Conservation (phyloP, 805 yeast species). For the Yarrowia bubula region DNA sequence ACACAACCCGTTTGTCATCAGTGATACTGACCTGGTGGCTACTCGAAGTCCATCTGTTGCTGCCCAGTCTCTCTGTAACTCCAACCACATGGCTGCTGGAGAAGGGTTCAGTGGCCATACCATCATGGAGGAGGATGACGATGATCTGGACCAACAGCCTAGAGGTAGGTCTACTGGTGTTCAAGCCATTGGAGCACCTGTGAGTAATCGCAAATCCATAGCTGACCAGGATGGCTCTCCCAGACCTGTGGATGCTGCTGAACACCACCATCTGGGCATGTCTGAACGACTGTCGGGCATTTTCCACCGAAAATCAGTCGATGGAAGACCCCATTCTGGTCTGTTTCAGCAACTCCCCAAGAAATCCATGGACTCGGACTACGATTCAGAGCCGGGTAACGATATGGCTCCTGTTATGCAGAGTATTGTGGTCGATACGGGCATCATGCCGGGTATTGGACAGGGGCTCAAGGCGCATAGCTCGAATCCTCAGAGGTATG, state of each 20-base stretch:
- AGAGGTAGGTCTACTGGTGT: background rate
- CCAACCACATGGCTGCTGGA: background rate
- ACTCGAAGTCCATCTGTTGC: background rate
- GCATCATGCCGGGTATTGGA: slow-evolving; percentile 18
- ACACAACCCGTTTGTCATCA: slow-evolving; percentile 17
- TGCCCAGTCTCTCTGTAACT: background rate
- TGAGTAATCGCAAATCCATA: background rate
- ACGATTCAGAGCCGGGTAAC: background rate
- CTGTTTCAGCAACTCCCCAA: background rate
- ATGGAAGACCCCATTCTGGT: slow-evolving; percentile 12
- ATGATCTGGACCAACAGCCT: background rate
- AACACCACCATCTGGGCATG: background rate
- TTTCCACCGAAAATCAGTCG: background rate
- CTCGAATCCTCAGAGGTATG: background rate
- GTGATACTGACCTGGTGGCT: slow-evolving; percentile 19
- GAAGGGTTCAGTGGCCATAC: slow-evolving; percentile 5
- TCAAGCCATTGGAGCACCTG: background rate
- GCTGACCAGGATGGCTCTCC: slow-evolving; percentile 6
- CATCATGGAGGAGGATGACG: background rate
- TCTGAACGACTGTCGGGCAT: slow-evolving; percentile 13
- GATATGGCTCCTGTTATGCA: slow-evolving; percentile 23
- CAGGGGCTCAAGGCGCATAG: slow-evolving; percentile 7
- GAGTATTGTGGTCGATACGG: slow-evolving; percentile 25
- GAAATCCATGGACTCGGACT: slow-evolving; percentile 9
- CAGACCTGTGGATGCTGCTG: background rate